Conservation (phyloP, 345 rosid genomes). For the Lepidium africanum region DNA sequence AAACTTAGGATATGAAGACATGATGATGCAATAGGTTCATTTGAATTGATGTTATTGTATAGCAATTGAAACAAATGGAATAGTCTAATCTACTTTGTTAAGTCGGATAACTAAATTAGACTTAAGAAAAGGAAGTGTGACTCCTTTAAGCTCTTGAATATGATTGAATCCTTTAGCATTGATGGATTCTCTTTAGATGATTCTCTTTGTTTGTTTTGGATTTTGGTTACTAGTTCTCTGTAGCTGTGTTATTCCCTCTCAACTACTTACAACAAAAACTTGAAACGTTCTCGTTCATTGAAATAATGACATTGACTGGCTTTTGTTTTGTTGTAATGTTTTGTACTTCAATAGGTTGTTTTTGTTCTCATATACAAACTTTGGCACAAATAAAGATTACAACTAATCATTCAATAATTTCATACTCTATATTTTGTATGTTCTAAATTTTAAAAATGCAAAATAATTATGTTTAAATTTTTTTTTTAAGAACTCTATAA, state of each 20-base stretch:
- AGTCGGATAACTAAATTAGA: not conserved
- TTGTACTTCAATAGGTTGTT: conserved; percentile 44
- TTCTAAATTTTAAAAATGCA: no score
- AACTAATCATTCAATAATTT: no score
- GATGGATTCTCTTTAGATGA: no score
- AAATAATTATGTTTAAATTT: no score
- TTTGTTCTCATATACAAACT: conserved; percentile 22
- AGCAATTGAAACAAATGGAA: not conserved
- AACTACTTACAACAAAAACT: not conserved
- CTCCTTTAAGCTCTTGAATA: no score
- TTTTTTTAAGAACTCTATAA: no score
- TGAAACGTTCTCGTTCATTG: not conserved
- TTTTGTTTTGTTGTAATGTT: conserved; percentile 7
- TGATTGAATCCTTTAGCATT: no score
- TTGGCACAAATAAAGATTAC: no score
- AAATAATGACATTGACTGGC: not conserved
- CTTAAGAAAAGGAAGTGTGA: not conserved
- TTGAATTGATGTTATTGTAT: not conserved
- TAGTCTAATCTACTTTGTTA: not conserved
- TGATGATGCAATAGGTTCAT: not conserved
- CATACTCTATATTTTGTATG: no score
- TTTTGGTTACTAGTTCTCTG: no score
- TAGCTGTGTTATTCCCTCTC: conserved; percentile 3
- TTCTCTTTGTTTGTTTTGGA: no score
- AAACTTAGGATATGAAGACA: not conserved